Base-by-base conservation (phyloP, 805 yeast genomes). In the Wickerhamiella dianesei region DNA sequence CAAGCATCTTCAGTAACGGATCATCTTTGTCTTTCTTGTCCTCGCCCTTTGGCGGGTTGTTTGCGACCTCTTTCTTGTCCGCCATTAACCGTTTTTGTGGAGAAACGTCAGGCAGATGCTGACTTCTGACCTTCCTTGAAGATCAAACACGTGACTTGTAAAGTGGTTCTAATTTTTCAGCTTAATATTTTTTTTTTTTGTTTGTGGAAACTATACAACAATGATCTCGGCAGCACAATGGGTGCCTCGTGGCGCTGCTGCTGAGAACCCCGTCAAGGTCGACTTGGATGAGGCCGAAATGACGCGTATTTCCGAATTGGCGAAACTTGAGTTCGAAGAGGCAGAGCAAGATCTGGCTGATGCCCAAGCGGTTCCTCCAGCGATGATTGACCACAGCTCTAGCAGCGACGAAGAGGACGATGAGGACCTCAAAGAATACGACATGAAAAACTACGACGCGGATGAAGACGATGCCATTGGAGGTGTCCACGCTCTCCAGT, bases 231-330 rank as follows among this genome's bases (percentile, higher is more conserved):
- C 96, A 21, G 79, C 92, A 43, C 70, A 80, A 44, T 92, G 98
- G 97, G 95, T 89, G 20, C 96, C 97, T 44, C 77, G 95, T 59
- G 98, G 98, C 3, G 82, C 73, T 64, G 94, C 98, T 22, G 76
- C 94, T 36, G 96, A 88, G 64, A 84, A 80, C 60, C 97, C 98
- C 4, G 85, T 78, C 58, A 76, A 82, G 59, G 87, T 86, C 58
- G 95, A 85, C 55, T 68, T 89, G 46, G 80, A 87, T 55, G 97
- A 92, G 52, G 89, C 76, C 50, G 98, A 92, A 66, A 80, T 92
- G 84, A 89, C 77, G 48, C 75, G 96, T 66, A 87, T 92, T 61
- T 76, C 80, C 51, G 77, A 79, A 54, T 73, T 92, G 76, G 95
- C 97, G 45, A 76, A 81, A 49, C 69, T 87, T 56, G 85, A 88